phyloP scores from a whole-genome alignment of 305 asterid species.

The Fraxinus albicans region DNA sequence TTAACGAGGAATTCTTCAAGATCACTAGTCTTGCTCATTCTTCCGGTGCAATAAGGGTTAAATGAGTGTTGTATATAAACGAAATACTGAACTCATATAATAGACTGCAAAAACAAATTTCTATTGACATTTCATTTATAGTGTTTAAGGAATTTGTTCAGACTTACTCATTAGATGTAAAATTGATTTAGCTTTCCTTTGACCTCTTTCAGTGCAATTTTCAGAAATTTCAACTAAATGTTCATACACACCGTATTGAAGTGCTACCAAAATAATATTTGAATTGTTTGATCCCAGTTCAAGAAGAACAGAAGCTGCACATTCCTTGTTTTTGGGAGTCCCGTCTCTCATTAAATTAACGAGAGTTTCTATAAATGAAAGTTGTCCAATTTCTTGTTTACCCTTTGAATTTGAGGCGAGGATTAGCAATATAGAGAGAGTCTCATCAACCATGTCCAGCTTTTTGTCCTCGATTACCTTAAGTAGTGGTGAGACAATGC shows the following conservation, averaged over 20 bases:
- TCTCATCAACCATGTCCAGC: slow-evolving; percentile 70
- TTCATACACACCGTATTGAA: slow-evolving; percentile 81
- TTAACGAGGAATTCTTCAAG: no score
- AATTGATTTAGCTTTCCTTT: slow-evolving; percentile 68
- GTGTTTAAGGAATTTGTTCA: slow-evolving; percentile 54
- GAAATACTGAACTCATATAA: neutral
- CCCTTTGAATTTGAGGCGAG: slow-evolving; percentile 61
- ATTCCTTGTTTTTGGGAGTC: slow-evolving; percentile 70
- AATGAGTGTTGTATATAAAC: neutral
- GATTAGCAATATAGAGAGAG: slow-evolving; percentile 53
- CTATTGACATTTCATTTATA: slow-evolving; percentile 7
- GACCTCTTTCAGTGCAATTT: slow-evolving; percentile 80
- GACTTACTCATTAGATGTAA: slow-evolving; percentile 52
- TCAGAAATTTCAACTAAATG: slow-evolving; percentile 50
- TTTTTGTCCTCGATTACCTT: slow-evolving; percentile 46
- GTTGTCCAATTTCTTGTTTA: slow-evolving; percentile 64
- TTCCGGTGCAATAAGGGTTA: neutral
- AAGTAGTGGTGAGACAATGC: slow-evolving; percentile 53
- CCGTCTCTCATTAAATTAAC: slow-evolving; percentile 61
- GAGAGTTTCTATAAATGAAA: slow-evolving; percentile 52
- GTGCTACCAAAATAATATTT: slow-evolving; percentile 68
- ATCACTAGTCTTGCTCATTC: neutral
- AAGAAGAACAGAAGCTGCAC: slow-evolving; percentile 71
- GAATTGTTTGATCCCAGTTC: slow-evolving; percentile 59
- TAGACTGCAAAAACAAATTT: neutral